A percentile compares a stretch with the other conserved stretches of the same genome.
These are phyloP conservation scores for Vaccinium macrocarpon DNA, from an alignment of 148 eudicot genomes.

Conservation along the genomic window DNA sequence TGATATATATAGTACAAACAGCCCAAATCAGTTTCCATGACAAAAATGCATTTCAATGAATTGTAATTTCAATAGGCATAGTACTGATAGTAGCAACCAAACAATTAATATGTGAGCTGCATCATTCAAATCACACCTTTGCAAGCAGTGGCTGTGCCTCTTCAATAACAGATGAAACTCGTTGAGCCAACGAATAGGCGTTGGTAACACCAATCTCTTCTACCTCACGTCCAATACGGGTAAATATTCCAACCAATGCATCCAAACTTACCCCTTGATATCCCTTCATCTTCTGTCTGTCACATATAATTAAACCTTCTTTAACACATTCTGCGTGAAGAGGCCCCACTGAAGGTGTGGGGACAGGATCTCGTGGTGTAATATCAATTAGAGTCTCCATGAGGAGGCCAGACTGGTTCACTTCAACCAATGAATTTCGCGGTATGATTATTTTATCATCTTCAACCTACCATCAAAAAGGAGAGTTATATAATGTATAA, in stretches of 20 bases:
- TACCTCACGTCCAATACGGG: constrained; percentile 86
- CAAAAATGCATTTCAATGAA: neutral
- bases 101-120: constrained; percentile 21
- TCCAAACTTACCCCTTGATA: constrained; percentile 91
- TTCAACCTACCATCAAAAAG: constrained; percentile 59
- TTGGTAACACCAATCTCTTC: constrained; percentile 85
- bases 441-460: constrained; percentile 90
- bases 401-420: constrained; percentile 95
- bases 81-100: too few species aligned
- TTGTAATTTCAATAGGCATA: neutral
- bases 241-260: constrained; percentile 86
- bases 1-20: neutral
- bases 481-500: constrained; percentile 17
- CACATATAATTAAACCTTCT: constrained; percentile 88
- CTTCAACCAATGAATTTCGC: constrained; percentile 79
- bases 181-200: constrained; percentile 59
- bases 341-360: constrained; percentile 71
- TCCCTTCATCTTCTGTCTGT: constrained; percentile 80
- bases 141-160: constrained; percentile 75
- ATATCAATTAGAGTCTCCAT: constrained; percentile 97
- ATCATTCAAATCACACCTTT: constrained; percentile 53
- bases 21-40: neutral
- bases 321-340: constrained; percentile 70
- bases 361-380: constrained; percentile 87
- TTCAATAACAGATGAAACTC: constrained; percentile 70